phyloP scores from a whole-genome alignment of 2,329 filamentous ascomycete genomes.

The Hypoxylon sp. region DNA sequence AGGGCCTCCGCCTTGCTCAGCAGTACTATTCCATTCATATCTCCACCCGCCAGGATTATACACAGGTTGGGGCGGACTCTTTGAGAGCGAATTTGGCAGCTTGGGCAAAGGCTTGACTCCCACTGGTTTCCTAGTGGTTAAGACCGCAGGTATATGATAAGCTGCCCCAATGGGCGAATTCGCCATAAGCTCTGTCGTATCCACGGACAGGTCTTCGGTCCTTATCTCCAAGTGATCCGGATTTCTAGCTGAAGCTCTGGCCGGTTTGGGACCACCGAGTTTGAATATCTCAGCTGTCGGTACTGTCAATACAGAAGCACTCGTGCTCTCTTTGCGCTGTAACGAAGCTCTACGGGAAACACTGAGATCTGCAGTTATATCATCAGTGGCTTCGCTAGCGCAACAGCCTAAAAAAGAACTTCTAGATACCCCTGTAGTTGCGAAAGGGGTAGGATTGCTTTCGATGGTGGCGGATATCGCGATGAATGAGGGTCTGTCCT shows the following conservation, averaged over 20 bases:
- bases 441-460: slow-evolving; percentile 51
- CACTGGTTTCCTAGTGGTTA: slow-evolving; percentile 13
- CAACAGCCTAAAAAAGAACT: slow-evolving; percentile 48
- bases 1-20: slow-evolving; percentile 37
- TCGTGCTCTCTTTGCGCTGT: slow-evolving; percentile 47
- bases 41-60: slow-evolving; percentile 52
- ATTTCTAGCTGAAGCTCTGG: not conserved
- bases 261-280: slow-evolving; percentile 16
- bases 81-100: slow-evolving; percentile 18
- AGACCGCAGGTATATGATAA: slow-evolving; percentile 18
- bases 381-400: slow-evolving; percentile 48
- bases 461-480: slow-evolving; percentile 54
- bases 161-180: slow-evolving; percentile 41
- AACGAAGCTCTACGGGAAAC: slow-evolving; percentile 50
- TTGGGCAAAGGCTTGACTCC: slow-evolving; percentile 21
- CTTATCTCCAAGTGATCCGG: slow-evolving; percentile 11
- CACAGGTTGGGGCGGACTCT: slow-evolving; percentile 41
- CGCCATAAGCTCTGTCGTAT: slow-evolving; percentile 42
- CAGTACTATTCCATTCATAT: slow-evolving; percentile 48
- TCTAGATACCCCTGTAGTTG: slow-evolving; percentile 49
- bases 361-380: slow-evolving; percentile 47
- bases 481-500: slow-evolving; percentile 50
- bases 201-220: slow-evolving; percentile 23
- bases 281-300: slow-evolving; percentile 48
- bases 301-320: slow-evolving; percentile 46